phyloP scores from a whole-genome alignment of 2,329 filamentous ascomycete genomes.

The Septoria linicola region DNA sequence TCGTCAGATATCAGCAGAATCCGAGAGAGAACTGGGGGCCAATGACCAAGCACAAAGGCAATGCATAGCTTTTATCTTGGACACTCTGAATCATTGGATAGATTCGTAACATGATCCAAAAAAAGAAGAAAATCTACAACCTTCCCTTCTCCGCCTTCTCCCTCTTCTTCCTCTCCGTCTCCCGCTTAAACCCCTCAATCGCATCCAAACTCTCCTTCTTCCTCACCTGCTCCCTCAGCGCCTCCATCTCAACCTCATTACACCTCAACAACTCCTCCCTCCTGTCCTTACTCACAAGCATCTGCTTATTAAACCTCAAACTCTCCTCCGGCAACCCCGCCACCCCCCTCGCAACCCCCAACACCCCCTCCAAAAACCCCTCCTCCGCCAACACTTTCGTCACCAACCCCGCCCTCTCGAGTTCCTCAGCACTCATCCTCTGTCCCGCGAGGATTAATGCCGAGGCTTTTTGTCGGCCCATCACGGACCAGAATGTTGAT shows the following conservation, averaged over 20 bases:
- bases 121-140: no score
- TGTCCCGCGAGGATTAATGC: conserved; percentile 26
- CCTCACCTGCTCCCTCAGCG: conserved; percentile 22
- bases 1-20: conserved; percentile 86
- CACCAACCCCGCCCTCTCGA: conserved; percentile 24
- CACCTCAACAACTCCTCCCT: conserved; percentile 25
- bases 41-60: conserved; percentile 55
- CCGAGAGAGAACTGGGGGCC: conserved; percentile 94
- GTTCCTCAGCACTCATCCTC: conserved; percentile 22
- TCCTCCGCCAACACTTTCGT: conserved; percentile 24
- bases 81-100: no score
- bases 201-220: conserved; percentile 25
- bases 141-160: conserved; percentile 19
- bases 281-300: conserved; percentile 24
- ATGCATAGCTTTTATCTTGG: no score
- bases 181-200: conserved; percentile 23
- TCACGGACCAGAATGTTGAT: conserved; percentile 22
- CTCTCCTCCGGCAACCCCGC: conserved; percentile 24
- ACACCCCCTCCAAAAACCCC: conserved; percentile 22
- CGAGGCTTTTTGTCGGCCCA: conserved; percentile 28
- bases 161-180: conserved; percentile 29
- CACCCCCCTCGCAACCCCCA: conserved; percentile 25
- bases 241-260: conserved; percentile 24
- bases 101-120: no score
- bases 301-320: conserved; percentile 21